Percentiles rank a stretch among this genome's conserved stretches.
These are phyloP conservation scores for Aspergillus kassunensis DNA, from an alignment of 495 filamentous ascomycete genomes.

Conservation along the genomic window DNA sequence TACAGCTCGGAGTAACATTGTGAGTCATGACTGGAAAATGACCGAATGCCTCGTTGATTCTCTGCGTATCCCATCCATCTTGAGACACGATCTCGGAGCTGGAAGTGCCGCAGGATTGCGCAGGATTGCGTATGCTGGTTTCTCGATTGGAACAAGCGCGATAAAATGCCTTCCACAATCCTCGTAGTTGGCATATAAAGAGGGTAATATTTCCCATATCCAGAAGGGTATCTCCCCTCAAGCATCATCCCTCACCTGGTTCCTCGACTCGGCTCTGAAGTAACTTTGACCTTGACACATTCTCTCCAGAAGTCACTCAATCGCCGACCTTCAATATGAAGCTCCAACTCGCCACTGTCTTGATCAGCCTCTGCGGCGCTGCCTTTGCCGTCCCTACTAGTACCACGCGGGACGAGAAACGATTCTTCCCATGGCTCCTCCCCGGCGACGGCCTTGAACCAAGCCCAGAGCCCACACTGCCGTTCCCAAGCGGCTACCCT, in stretches of 20 bases:
- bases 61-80: not conserved
- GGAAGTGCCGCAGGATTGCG: not conserved
- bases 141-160: not conserved
- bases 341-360: conserved; percentile 1
- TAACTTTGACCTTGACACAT: not conserved
- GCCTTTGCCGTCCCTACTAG: not conserved
- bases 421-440: not conserved
- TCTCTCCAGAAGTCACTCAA: not conserved
- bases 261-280: not conserved
- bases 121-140: conserved; percentile 8
- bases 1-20: not conserved
- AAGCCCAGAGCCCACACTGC: not conserved
- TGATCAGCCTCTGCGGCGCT: conserved; percentile 4
- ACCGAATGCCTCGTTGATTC: not conserved
- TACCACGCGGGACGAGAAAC: not conserved
- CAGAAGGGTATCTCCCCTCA: no score
- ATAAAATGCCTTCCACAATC: not conserved
- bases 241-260: not conserved
- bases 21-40: no score
- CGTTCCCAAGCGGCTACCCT: conserved; percentile 1
- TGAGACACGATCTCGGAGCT: not conserved
- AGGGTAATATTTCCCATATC: no score
- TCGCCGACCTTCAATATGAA: conserved; percentile 2
- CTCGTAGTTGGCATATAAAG: no score
- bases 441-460: not conserved